These are phyloP conservation scores for Blastocystis sp. DNA, from an alignment of 352 stramenopile species.

Conservation along the genomic window DNA sequence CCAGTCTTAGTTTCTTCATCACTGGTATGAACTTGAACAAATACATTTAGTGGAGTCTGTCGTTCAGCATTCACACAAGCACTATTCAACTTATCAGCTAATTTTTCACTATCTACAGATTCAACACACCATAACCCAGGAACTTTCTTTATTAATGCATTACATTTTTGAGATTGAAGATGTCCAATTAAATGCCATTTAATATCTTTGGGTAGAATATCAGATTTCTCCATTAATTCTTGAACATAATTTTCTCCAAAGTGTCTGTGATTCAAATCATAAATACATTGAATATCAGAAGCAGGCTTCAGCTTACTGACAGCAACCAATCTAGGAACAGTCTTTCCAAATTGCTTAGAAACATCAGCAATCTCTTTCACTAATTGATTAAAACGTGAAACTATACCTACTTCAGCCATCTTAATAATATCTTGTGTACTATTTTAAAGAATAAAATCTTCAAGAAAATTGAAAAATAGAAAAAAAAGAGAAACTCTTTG, in stretches of 20 bases:
- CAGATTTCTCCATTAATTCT: constrained; percentile 79
- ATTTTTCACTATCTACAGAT: constrained; percentile 80
- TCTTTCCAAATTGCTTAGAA: constrained; percentile 12
- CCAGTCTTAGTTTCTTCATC: constrained; percentile 89
- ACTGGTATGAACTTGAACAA: constrained; percentile 92
- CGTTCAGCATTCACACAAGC: constrained; percentile 50
- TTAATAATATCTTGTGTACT: no score
- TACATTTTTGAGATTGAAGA: constrained; percentile 91
- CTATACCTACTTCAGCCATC: constrained; percentile 32
- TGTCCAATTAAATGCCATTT: constrained; percentile 94
- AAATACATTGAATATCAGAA: constrained; percentile 61
- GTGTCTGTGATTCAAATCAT: constrained; percentile 66
- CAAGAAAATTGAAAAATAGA: no score
- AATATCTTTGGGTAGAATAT: constrained; percentile 57
- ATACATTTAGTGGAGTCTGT: constrained; percentile 63
- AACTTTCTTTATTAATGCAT: constrained; percentile 63
- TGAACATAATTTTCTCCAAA: constrained; percentile 98
- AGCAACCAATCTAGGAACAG: constrained; percentile 53
- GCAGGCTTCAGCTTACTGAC: constrained; percentile 79
- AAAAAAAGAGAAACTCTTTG: no score
- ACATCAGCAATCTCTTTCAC: constrained; percentile 20
- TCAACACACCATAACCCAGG: constrained; percentile 78
- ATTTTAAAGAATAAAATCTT: no score
- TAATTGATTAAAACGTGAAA: constrained; percentile 19
- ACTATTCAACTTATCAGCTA: constrained; percentile 78